Evolutionary conservation across 2,329 filamentous ascomycete species (phyloP), one percentile per base, ranked within the genome.

Genomic region (Aureobasidium melanogenum): DNA sequence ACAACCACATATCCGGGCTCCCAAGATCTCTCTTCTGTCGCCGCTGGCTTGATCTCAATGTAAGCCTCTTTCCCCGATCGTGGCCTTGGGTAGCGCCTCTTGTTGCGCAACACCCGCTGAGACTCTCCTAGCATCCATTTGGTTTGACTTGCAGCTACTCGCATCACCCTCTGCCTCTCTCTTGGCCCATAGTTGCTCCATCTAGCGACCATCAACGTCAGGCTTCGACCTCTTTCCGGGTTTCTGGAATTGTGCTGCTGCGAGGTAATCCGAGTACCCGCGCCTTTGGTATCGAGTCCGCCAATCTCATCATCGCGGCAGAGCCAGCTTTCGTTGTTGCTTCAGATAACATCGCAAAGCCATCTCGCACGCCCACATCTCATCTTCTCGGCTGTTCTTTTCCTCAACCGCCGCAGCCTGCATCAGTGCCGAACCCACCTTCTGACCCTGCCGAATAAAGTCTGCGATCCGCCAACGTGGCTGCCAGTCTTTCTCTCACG

Each of bases 401-500:
- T 50, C 56, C 56, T 50, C 56, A 50, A 50, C 44, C 56, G 44
- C 43, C 56, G 26, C 44, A 59, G 56, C 56, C 32, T 34, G 54
- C 54, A 57, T 57, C 54, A n/a, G 4, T 36, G 22, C 32, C 56
- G 24, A n/a, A 39, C 32, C 9, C 56, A 41, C n/a, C 43, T 22
- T 50, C 34, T 59, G 34, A 50, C 44, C 56, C 56, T 59, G 24
- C 56, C 47, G 56, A 39, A 59, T 50, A 48, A 59, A 59, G 56
- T 38, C 48, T 30, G 36, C 32, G 30, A 68, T 76, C 76, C 75
- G 79, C 73, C 78, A 84, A 78, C 76, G 81, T 86, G 84, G 83
- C 83, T 78, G 79, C 83, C 71, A 80, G 83, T 68, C 81, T 84
- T 70, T 78, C 82, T 69, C 81, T 80, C 69, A 79, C 81, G 71